Evolutionary conservation across 768 basidiomycete genomes (phyloP).

Genomic region (Gelatoporia subvermispora): DNA sequence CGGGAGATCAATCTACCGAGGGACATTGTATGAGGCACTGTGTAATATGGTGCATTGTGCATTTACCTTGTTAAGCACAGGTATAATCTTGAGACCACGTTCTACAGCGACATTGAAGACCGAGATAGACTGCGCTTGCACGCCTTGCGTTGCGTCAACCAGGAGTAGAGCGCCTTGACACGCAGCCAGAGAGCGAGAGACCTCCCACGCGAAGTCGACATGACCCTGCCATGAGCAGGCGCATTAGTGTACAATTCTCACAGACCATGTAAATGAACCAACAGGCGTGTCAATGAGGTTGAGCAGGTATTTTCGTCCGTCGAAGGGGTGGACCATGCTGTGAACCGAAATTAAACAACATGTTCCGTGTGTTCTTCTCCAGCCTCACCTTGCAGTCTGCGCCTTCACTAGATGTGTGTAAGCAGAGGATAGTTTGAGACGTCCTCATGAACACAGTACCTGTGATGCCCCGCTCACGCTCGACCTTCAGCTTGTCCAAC

Average conservation of each 20-base stretch:
- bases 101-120: constrained; percentile 89
- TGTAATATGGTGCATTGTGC: constrained; percentile 1
- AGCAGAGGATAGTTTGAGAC: neutral
- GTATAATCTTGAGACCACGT: constrained; percentile 76
- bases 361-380: neutral
- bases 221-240: constrained; percentile 56
- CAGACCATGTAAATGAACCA: constrained; percentile 13
- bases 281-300: constrained; percentile 97
- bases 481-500: constrained; percentile 92
- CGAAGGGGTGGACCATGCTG: constrained; percentile 73
- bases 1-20: constrained; percentile 81
- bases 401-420: constrained; percentile 70
- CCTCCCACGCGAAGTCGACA: constrained; percentile 98
- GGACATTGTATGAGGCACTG: neutral
- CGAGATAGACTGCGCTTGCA: constrained; percentile 96
- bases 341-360: constrained; percentile 8
- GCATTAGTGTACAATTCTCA: neutral
- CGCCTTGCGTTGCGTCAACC: constrained; percentile 96
- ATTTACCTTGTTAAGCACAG: constrained; percentile 85
- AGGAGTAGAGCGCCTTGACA: constrained; percentile 84
- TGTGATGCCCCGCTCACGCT: constrained; percentile 94
- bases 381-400: constrained; percentile 76
- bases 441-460: constrained; percentile 37
- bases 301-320: constrained; percentile 62
- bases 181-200: constrained; percentile 86